Evolutionary conservation across 2,329 filamentous ascomycete genomes (phyloP).

Genomic region (Lasiodiplodia citricola): DNA sequence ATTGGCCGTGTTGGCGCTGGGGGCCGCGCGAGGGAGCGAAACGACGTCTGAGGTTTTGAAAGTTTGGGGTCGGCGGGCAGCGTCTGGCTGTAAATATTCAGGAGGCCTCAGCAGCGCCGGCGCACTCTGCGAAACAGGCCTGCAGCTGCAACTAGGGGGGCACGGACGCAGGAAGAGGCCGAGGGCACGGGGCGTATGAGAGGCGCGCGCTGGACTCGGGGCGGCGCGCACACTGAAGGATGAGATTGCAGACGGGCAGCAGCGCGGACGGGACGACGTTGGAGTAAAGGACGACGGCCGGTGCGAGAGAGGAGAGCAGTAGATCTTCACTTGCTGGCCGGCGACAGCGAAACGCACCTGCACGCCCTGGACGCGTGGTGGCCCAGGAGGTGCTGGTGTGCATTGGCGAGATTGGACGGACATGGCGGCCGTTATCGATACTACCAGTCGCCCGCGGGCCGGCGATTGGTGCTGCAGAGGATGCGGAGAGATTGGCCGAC

Average conservation of each 20-base stretch:
- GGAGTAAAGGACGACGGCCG: slow-evolving; percentile 2
- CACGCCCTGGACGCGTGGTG: slow-evolving; percentile 18
- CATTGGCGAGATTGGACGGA: slow-evolving; percentile 20
- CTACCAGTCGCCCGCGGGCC: background rate
- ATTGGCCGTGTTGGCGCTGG: slow-evolving; percentile 20
- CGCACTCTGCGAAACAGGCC: slow-evolving; percentile 17
- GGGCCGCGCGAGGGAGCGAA: slow-evolving; percentile 16
- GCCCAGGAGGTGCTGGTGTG: slow-evolving; percentile 12
- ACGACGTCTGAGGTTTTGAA: slow-evolving; percentile 22
- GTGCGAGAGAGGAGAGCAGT: background rate
- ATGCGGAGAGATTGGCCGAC: background rate
- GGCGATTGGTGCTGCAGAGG: slow-evolving; percentile 2
- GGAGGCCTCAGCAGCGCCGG: slow-evolving; percentile 19
- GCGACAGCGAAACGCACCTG: slow-evolving; percentile 8
- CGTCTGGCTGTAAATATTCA: slow-evolving; percentile 24
- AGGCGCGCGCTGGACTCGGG: slow-evolving; percentile 7
- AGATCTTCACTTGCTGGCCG: slow-evolving; percentile 15
- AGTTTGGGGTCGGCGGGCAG: slow-evolving; percentile 15
- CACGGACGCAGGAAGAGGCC: slow-evolving; percentile 18
- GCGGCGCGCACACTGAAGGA: slow-evolving; percentile 7
- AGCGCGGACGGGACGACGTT: background rate
- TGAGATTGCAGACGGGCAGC: slow-evolving; percentile 12
- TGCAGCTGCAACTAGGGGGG: slow-evolving; percentile 20
- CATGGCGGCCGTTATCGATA: slow-evolving; percentile 16
- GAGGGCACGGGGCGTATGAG: background rate